Conservation (phyloP, 768 basidiomycete species). For the button mushroom (Agaricus bisporus) region DNA sequence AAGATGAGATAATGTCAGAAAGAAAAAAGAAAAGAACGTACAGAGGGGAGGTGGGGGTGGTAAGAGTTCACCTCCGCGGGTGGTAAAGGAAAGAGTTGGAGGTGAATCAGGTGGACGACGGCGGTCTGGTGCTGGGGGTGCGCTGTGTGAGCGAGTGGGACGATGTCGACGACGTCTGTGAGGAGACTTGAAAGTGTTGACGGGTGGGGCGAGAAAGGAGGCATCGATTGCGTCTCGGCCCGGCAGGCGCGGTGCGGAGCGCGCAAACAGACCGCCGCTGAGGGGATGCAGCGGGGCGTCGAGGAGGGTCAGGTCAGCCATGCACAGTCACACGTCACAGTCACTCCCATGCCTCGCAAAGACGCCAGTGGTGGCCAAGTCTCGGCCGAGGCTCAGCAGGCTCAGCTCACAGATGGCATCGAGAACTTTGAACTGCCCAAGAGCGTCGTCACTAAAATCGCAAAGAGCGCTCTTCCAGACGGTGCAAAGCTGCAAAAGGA, state of each 20-base stretch:
- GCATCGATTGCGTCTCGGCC: conserved; percentile 17
- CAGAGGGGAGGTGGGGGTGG: conserved; percentile 61
- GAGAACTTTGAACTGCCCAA: conserved; percentile 89
- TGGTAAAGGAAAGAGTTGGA: no score
- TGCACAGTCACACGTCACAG: not conserved
- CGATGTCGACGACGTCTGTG: no score
- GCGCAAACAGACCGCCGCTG: no score
- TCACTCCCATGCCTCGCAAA: conserved; percentile 58
- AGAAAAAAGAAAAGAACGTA: conserved; percentile 28
- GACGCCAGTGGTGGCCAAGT: conserved; percentile 48
- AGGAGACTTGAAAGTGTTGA: no score
- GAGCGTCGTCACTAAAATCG: conserved; percentile 75
- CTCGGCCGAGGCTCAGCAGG: conserved; percentile 74
- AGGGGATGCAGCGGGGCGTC: no score
- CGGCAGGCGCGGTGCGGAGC: no score
- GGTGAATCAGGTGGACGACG: no score
- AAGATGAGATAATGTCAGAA: not conserved
- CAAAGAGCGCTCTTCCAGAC: conserved; percentile 81
- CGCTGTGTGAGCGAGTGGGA: conserved; percentile 41
- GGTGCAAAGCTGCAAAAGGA: conserved; percentile 88
- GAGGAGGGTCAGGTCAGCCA: conserved; percentile 43
- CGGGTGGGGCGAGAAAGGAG: conserved; percentile 39
- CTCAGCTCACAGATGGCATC: conserved; percentile 76
- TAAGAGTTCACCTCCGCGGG: conserved; percentile 40
- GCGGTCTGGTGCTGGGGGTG: conserved; percentile 35